A percentile compares a stretch with the other conserved stretches of the same genome.
These are phyloP conservation scores for Globisporangium apiculatum DNA, from an alignment of 352 stramenopile species.

Conservation along the genomic window DNA sequence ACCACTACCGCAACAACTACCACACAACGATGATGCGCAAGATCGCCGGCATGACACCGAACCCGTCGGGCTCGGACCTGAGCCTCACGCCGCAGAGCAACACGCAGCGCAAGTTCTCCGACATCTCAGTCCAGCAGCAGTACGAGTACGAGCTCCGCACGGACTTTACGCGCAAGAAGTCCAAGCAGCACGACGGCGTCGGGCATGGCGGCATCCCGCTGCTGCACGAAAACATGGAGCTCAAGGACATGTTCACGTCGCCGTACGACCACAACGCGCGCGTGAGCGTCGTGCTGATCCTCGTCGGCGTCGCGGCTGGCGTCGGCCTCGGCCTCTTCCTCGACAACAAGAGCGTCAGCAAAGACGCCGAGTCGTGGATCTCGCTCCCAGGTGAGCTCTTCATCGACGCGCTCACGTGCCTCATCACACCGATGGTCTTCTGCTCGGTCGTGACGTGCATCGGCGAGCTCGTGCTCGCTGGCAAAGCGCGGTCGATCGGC, in stretches of 20 bases:
- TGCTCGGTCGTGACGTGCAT: conserved; percentile 26
- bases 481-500: conserved; percentile 26
- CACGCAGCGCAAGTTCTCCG: conserved; percentile 9
- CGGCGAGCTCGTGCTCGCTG: conserved; percentile 24
- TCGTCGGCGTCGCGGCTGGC: conserved; percentile 16
- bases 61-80: conserved; percentile 6
- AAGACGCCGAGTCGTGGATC: conserved; percentile 21
- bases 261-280: conserved; percentile 10
- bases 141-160: conserved; percentile 15
- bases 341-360: conserved; percentile 11
- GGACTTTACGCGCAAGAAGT: conserved; percentile 14
- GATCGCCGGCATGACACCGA: conserved; percentile 9
- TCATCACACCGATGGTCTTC: conserved; percentile 37
- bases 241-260: conserved; percentile 14
- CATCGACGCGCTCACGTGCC: conserved; percentile 39
- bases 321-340: conserved; percentile 24
- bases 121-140: conserved; percentile 10
- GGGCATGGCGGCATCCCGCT: not conserved
- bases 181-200: conserved; percentile 5
- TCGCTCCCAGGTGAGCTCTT: conserved; percentile 28
- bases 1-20: too few relatives aligned
- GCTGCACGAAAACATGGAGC: conserved; percentile 11
- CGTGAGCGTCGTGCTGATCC: conserved; percentile 15
- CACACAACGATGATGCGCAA: conserved; percentile 7
- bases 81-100: conserved; percentile 12